A percentile compares a stretch with the other conserved stretches of the same genome.
These are phyloP conservation scores for Hibiscus tridactylites DNA, from an alignment of 345 rosid genomes.

Conservation along the genomic window DNA sequence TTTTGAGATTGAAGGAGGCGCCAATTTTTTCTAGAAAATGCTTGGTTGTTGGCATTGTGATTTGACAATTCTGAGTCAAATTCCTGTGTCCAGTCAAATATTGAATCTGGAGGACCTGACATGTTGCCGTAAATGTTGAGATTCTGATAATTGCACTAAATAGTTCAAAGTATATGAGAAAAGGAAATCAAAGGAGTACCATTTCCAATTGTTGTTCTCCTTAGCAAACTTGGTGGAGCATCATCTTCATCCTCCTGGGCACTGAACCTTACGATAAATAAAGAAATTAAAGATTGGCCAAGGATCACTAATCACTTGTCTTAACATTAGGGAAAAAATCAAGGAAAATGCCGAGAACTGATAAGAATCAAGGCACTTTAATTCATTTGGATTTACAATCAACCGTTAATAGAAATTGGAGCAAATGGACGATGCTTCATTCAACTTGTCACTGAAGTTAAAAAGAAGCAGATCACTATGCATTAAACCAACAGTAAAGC, in stretches of 20 bases:
- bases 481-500: neutral
- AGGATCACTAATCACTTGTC: neutral
- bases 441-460: neutral
- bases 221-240: conserved; percentile 39
- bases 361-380: neutral
- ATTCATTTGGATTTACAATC: neutral
- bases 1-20: conserved; percentile 99
- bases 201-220: conserved; percentile 95
- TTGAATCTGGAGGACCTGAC: conserved; percentile 81
- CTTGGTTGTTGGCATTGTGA: conserved; percentile 73
- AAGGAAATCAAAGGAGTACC: conserved; percentile 35
- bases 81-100: conserved; percentile 89
- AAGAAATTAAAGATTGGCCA: neutral
- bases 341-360: neutral
- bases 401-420: neutral
- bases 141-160: conserved; percentile 14
- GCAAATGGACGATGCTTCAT: neutral
- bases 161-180: conserved; percentile 9
- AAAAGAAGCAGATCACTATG: neutral
- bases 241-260: conserved; percentile 90
- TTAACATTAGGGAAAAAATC: neutral
- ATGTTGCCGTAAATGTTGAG: conserved; percentile 20
- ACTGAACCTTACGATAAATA: conserved; percentile 49
- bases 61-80: conserved; percentile 60
- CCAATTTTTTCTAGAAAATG: conserved; percentile 96